Evolutionary conservation across 768 basidiomycete species (phyloP), one percentile per base, ranked within the genome.

Genomic region (Boletus subcaerulescens): DNA sequence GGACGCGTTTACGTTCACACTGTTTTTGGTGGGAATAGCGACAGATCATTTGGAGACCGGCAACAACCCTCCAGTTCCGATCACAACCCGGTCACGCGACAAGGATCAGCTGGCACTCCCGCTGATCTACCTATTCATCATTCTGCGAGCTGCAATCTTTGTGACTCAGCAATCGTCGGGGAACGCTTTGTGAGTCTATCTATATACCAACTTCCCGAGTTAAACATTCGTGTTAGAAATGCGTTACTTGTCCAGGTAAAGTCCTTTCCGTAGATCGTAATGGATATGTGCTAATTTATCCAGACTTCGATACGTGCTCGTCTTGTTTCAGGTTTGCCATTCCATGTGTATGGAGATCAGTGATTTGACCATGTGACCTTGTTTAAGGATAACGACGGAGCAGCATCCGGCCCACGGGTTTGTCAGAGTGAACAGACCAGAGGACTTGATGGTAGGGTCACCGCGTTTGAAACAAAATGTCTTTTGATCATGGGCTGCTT

Each of bases 391-490:
- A 49, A 85, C 82, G 1, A 54, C 68, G 18, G 83, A 86, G 61
- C 88, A 91, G 51, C 92, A 94, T 67, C 92, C 92, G 5, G 56
- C 64, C 20, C 92, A 94, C 63, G 72, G 82, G 3, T 94, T 93
- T 66, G 82, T 88, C 22, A 84, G 78, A 63, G 70, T 94, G 20
- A 64, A 62, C 38, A 78, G 76, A 12, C 71, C 76, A 4, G 73
- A 77, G 26, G 83, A 87, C 57, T 77, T 83, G 58, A 77, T 87
- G 62, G 86, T 87, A 61, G 63, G 80, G 68, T 32, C n/a, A 5
- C 33, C 5, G n/a, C 33, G 8, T 40, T 48, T 13, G 12, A 31
- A 45, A 26, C 11, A 10, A 20, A 47, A 14, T 22, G 2, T 5
- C 1, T 10, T 20, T 39, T 62, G 20, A 55, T 45, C 6, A 50